Conservation (phyloP, 768 basidiomycete species). For the Pleurotus citrinopileatus region DNA sequence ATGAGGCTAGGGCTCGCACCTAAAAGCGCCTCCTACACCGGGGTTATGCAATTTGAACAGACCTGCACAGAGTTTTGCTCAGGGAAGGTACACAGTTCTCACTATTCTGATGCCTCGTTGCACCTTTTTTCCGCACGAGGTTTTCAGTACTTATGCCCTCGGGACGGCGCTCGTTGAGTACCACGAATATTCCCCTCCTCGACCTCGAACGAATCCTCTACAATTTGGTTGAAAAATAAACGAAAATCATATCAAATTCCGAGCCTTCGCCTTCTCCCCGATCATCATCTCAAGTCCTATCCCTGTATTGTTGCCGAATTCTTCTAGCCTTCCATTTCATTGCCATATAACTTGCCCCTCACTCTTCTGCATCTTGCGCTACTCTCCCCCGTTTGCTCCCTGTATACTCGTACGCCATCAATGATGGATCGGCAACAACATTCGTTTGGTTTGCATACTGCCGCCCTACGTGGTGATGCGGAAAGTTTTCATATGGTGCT, state of each 20-base stretch:
- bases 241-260: conserved; percentile 9
- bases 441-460: conserved; percentile 44
- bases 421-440: conserved; percentile 24
- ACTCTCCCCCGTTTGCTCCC: conserved; percentile 8
- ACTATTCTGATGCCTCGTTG: conserved; percentile 11
- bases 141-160: conserved; percentile 4
- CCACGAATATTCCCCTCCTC: background rate
- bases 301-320: conserved; percentile 11
- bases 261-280: background rate
- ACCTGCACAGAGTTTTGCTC: conserved; percentile 7
- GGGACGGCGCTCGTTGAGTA: conserved; percentile 2
- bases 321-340: conserved; percentile 13
- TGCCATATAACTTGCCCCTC: conserved; percentile 16
- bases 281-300: conserved; percentile 1
- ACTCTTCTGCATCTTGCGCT: conserved; percentile 6
- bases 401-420: conserved; percentile 13
- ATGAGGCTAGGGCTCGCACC: conserved; percentile 8
- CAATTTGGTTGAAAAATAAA: no score
- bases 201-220: background rate
- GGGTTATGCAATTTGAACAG: conserved; percentile 7
- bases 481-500: conserved; percentile 52
- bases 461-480: conserved; percentile 56
- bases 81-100: conserved; percentile 4
- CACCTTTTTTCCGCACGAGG: conserved; percentile 8
- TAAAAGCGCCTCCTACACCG: background rate